phyloP scores from a whole-genome alignment of 306 rosid species.

The Datisca glomerata region DNA sequence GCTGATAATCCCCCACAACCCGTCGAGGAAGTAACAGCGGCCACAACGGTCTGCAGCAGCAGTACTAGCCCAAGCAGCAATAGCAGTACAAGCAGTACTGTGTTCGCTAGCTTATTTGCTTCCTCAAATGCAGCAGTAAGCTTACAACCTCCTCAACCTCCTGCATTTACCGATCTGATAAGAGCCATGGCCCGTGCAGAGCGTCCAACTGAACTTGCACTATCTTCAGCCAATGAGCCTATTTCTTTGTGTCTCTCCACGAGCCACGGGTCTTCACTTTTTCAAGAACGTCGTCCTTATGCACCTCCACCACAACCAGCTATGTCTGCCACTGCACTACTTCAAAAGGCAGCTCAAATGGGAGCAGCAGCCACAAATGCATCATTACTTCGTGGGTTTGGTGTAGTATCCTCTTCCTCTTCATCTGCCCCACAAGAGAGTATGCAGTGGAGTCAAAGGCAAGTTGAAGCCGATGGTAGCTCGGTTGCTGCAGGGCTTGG shows the following conservation, averaged over 20 bases:
- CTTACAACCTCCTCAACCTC: slow-evolving; percentile 43
- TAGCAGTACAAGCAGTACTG: slow-evolving; percentile 39
- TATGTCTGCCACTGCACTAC: slow-evolving; percentile 89
- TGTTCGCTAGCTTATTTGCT: slow-evolving; percentile 71
- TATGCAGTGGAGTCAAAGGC: slow-evolving; percentile 58
- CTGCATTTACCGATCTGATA: slow-evolving; percentile 44
- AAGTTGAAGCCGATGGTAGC: slow-evolving; percentile 33
- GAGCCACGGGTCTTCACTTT: slow-evolving; percentile 44
- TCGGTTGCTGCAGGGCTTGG: slow-evolving; percentile 55
- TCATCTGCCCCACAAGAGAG: slow-evolving; percentile 38
- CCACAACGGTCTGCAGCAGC: slow-evolving; percentile 28
- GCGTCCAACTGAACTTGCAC: slow-evolving; percentile 28
- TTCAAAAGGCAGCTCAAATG: slow-evolving; percentile 96
- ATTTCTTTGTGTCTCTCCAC: slow-evolving; percentile 78
- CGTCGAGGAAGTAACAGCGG: slow-evolving; percentile 38
- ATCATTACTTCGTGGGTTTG: slow-evolving; percentile 67
- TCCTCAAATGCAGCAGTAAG: slow-evolving; percentile 45
- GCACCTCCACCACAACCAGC: slow-evolving; percentile 45
- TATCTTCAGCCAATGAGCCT: slow-evolving; percentile 43
- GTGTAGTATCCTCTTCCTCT: slow-evolving; percentile 53
- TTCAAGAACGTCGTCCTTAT: slow-evolving; percentile 51
- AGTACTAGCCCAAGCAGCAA: slow-evolving; percentile 46
- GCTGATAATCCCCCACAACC: slow-evolving; percentile 29
- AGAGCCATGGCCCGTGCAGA: slow-evolving; percentile 42
- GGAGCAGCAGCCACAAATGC: slow-evolving; percentile 62